Evolutionary conservation across 768 basidiomycete genomes (phyloP), one percentile per base, ranked within the genome.

Genomic region (Termitomyces sp.): DNA sequence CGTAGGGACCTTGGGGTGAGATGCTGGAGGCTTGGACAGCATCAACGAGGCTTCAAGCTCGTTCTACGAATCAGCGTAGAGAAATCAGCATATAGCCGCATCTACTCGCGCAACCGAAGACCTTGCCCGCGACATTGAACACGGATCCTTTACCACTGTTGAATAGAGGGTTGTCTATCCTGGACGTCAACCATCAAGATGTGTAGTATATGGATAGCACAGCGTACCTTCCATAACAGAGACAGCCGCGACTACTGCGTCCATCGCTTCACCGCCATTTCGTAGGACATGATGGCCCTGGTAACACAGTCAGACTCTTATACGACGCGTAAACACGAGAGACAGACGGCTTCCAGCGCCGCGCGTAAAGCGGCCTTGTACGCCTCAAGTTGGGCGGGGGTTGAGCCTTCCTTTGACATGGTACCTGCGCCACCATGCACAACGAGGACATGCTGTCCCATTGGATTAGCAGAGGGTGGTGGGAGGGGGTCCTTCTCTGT

Each of bases 381-480:
- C 49, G 69, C 69, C 13, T 77, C 76, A 38, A 76, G 79, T 59
- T 85, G 76, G 56, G 84, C 80, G 2, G 83, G 85, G 0, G 87
- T 85, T 15, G 85, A 81, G 18, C 66, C 67, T 22, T 75, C 67
- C 54, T 76, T 79, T 29, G 71, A 71, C 79, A 91, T 87, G 2
- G 81, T 86, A 1, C 88, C 88, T 0, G 90, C 88, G 7, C 90
- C 91, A 31, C 91, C 91, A 65, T 93, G 89, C 57, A 92, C 83
- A 27, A 88, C 85, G 1, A 93, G 75, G 31, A 77, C 72, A 63
- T 73, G 63, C 20, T 53, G 44, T 32, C 38, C 22, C 47, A 25
- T 48, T 16, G 16, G 35, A 47, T 11, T 44, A 27, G 42, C 20
- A 40, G 27, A 44, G 32, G 38, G n/a, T 40, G 36, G 29, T n/a